A percentile compares a stretch with the other conserved stretches of the same genome.
phyloP scores from a whole-genome alignment of 192 early-diverging fungal genomes.

The Rhizophagus sp. region DNA sequence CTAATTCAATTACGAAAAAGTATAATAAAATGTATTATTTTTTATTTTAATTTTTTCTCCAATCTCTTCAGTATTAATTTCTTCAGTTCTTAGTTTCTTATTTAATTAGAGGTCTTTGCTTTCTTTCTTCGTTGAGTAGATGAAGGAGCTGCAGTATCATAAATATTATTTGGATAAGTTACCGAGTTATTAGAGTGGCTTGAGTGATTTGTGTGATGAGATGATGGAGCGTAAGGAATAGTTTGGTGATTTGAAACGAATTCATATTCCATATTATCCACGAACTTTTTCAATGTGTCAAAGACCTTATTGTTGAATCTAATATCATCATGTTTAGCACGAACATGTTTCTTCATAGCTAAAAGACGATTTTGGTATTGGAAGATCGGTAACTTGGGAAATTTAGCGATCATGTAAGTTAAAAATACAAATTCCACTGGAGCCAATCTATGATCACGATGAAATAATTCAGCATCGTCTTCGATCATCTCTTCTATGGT shows the following conservation, averaged over 20 bases:
- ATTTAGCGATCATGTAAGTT: conserved; percentile 22
- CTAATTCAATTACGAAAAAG: background rate
- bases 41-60: too few species aligned
- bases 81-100: background rate
- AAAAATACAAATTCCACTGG: conserved; percentile 29
- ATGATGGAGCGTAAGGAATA: background rate
- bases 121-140: background rate
- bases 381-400: conserved; percentile 16
- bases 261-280: conserved; percentile 26
- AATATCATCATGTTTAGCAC: conserved; percentile 26
- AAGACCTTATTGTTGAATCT: conserved; percentile 26
- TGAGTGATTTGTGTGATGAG: background rate
- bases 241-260: background rate
- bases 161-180: background rate
- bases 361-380: conserved; percentile 28
- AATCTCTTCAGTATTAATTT: background rate
- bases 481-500: conserved; percentile 25
- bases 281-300: conserved; percentile 22
- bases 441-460: conserved; percentile 27
- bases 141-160: background rate
- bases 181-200: background rate
- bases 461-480: conserved; percentile 23
- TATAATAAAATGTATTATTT: too few species aligned
- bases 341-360: conserved; percentile 25
- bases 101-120: background rate